A percentile compares a stretch with the other conserved stretches of the same genome.
These are phyloP conservation scores for Clitoria ternatea DNA, from an alignment of 306 rosid species.

Conservation along the genomic window DNA sequence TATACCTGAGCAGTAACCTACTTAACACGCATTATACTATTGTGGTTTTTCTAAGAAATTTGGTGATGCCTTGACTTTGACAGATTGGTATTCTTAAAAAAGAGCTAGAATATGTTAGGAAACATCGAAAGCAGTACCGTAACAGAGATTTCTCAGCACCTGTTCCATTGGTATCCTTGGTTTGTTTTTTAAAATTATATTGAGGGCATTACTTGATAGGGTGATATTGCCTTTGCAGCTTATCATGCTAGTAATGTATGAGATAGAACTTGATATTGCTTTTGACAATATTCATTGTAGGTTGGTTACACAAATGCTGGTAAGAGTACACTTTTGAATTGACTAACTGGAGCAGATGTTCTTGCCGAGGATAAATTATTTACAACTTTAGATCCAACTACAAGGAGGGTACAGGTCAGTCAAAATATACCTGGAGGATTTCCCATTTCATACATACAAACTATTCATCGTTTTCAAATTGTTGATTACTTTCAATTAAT, in stretches of 20 bases:
- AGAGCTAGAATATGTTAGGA: conserved; percentile 84
- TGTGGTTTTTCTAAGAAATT: background rate
- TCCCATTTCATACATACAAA: background rate
- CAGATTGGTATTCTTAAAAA: conserved; percentile 76
- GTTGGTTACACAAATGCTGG: conserved; percentile 99
- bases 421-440: conserved; percentile 23
- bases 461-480: background rate
- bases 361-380: conserved; percentile 92
- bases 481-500: conserved; percentile 21
- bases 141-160: conserved; percentile 77
- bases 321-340: conserved; percentile 93
- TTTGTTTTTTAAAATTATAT: conserved; percentile 26
- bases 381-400: conserved; percentile 98
- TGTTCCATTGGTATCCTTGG: conserved; percentile 92
- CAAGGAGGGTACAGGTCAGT: conserved; percentile 95
- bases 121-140: conserved; percentile 89
- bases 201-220: conserved; percentile 7
- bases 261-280: background rate
- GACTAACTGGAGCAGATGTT: conserved; percentile 88
- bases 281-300: conserved; percentile 44
- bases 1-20: conserved; percentile 9
- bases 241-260: background rate
- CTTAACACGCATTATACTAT: background rate
- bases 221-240: conserved; percentile 9
- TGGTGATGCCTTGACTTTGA: conserved; percentile 31